Conservation (phyloP, 768 basidiomycete species). For the Psilocybe cyanescens region DNA sequence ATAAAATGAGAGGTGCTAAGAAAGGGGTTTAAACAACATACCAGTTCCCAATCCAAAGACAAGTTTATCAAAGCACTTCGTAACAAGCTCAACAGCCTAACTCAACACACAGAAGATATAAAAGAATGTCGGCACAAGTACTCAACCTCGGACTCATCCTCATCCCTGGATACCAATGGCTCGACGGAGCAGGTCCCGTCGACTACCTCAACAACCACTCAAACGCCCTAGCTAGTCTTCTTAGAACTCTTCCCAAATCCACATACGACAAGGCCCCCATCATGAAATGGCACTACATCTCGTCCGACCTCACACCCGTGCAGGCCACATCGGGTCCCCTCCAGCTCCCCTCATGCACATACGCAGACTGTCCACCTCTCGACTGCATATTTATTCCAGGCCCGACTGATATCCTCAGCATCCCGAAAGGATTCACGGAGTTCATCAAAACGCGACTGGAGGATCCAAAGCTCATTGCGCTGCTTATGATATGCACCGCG, state of each 20-base stretch:
- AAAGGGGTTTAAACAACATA: not conserved
- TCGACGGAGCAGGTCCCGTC: constrained; percentile 21
- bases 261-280: constrained; percentile 12
- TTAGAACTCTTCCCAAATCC: not conserved
- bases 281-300: constrained; percentile 24
- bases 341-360: constrained; percentile 19
- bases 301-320: constrained; percentile 13
- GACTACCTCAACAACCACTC: constrained; percentile 23
- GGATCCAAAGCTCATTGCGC: constrained; percentile 11
- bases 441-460: constrained; percentile 16
- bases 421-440: constrained; percentile 9
- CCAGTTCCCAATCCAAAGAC: not conserved
- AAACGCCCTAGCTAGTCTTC: not conserved
- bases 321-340: constrained; percentile 19
- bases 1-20: not conserved
- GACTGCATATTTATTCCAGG: constrained; percentile 27
- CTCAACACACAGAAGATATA: not conserved
- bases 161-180: constrained; percentile 17
- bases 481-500: constrained; percentile 24
- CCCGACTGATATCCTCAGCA: constrained; percentile 1
- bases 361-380: constrained; percentile 18
- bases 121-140: not conserved
- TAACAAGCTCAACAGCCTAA: not conserved
- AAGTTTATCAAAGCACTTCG: not conserved
- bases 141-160: constrained; percentile 18